Evolutionary conservation across 2,329 filamentous ascomycete genomes (phyloP), one percentile per base, ranked within the genome.

Genomic region (Plenodomus tracheiphilus): DNA sequence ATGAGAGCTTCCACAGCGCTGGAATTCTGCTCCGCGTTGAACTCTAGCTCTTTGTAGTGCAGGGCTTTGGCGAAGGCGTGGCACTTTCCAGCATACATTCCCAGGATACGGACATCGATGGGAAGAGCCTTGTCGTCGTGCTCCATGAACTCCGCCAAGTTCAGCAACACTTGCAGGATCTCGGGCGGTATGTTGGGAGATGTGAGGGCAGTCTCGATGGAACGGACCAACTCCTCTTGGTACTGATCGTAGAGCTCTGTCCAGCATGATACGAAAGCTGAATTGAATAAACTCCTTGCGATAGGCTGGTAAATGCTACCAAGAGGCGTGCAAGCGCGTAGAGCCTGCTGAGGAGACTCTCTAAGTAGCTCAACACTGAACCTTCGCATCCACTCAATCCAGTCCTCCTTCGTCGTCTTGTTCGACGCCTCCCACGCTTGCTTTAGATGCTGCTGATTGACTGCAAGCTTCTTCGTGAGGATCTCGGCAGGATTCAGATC

Each of bases 141-240:
- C 70, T 99, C 94, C 94, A 99, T 99, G 72, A 99, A 99, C 70
- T 99, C 94, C 18, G 94, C 94, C 42, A 99, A 81, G 66, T 99
- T 99, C 41, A 99, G 84, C 21, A 99, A 79, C 41, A 97, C 87
- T 52, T 96, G 93, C 8, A 99, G 79, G 58, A 99, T 87, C 71
- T 99, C 95, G 0, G 95, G 94, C 0, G 94, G 93, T 11, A 99
- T 95, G 61, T 97, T 93, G 43, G 93, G 88, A 3, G 93, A 97
- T 46, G 91, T 94, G 60, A 99, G 88, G 1, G 95, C 94, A 54
- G 89, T 91, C 71, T 99, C 94, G 43, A 99, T 96, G 19, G 95
- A 96, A 44, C 88, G 86, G 42, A 99, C 95, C 35, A 99, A 82
- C 70, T 99, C 94, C 67, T 99, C 93, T 66, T 97, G 94, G 64